Conservation (phyloP, 331 rosid genomes). For the Dryas integrifolia region DNA sequence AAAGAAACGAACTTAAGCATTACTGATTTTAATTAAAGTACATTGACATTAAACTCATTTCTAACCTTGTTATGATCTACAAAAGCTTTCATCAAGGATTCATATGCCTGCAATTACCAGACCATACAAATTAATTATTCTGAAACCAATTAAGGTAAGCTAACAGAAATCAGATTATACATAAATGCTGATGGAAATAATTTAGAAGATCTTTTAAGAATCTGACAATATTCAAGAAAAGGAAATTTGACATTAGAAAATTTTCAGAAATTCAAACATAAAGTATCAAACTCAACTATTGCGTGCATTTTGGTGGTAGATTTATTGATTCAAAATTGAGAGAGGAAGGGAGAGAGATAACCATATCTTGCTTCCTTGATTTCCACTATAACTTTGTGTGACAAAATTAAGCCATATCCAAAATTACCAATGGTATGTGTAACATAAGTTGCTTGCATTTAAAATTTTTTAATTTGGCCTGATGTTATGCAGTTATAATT, state of each 20-base stretch:
- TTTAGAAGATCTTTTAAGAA: neutral
- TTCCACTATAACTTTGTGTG: neutral
- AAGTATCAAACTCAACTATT: neutral
- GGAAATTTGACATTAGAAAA: neutral
- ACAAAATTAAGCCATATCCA: neutral
- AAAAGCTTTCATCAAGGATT: constrained; percentile 79
- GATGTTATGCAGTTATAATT: neutral
- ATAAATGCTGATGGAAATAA: neutral
- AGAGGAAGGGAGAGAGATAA: no score
- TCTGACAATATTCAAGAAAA: neutral
- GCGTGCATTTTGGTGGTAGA: neutral
- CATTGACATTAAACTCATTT: constrained; percentile 3
- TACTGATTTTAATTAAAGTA: neutral
- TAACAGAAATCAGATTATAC: neutral
- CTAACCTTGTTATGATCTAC: constrained; percentile 82
- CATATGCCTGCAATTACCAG: constrained; percentile 64
- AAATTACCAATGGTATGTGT: neutral
- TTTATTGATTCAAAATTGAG: neutral
- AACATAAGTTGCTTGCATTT: neutral
- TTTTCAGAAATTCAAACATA: neutral
- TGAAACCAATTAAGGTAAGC: neutral
- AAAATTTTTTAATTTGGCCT: neutral
- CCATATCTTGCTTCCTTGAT: neutral
- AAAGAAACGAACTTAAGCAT: constrained; percentile 1
- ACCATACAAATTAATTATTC: neutral